Conservation (phyloP, 768 basidiomycete genomes). For the Leucocoprinus leucothites region DNA sequence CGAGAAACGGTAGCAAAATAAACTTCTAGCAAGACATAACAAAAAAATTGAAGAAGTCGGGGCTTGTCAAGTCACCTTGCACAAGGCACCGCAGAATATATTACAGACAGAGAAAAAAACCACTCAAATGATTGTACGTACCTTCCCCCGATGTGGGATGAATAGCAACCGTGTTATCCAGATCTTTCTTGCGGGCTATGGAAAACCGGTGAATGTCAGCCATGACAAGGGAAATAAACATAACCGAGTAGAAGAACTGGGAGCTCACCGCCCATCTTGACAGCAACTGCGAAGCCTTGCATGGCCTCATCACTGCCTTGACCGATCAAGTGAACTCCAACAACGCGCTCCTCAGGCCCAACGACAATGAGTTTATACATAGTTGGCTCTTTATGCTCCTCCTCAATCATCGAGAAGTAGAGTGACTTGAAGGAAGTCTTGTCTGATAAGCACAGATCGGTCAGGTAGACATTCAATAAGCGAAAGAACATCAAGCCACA, state of each 20-base stretch:
- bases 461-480: not conserved
- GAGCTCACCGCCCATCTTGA: constrained; percentile 83
- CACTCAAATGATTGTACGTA: constrained; percentile 31
- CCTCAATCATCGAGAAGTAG: constrained; percentile 89
- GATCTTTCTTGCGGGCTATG: constrained; percentile 69
- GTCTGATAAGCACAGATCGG: constrained; percentile 39
- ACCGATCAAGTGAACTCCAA: constrained; percentile 95
- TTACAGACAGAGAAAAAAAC: not conserved
- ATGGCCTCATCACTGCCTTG: constrained; percentile 89
- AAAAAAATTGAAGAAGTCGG: not conserved
- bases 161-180: constrained; percentile 89
- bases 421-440: constrained; percentile 78
- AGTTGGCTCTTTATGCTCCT: constrained; percentile 92
- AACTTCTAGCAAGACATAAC: too few relatives aligned
- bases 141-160: constrained; percentile 88
- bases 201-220: not conserved
- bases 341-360: constrained; percentile 90
- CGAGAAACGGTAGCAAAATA: too few relatives aligned
- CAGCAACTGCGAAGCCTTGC: constrained; percentile 96
- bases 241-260: constrained; percentile 1
- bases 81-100: not conserved
- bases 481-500: constrained; percentile 24
- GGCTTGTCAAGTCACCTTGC: not conserved
- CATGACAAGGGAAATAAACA: not conserved
- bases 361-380: constrained; percentile 88